Percentiles rank a stretch among this genome's conserved stretches.
Conservation (phyloP, 176 grass and related monocot species). For the Rhipidocladum racemiflorum region DNA sequence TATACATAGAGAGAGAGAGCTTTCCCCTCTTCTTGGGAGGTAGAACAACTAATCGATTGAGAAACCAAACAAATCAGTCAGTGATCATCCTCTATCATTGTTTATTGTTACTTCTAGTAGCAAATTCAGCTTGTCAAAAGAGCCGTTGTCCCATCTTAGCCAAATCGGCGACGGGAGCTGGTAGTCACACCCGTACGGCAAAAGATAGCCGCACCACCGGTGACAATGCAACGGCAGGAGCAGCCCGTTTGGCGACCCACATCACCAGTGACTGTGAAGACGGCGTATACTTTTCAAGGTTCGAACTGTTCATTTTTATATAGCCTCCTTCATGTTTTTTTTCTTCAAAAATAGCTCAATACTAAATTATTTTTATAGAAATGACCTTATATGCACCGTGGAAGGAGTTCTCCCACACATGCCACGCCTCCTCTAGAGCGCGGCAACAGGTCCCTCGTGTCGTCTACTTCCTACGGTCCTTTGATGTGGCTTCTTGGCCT, state of each 20-base stretch:
- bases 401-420: too few species aligned
- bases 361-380: too few species aligned
- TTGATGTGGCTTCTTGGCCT: too few species aligned
- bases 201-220: too few species aligned
- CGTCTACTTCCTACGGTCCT: too few species aligned
- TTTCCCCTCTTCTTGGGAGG: conserved; percentile 25
- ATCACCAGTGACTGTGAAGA: background rate
- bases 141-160: conserved; percentile 8
- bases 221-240: background rate
- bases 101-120: background rate
- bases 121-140: conserved; percentile 29
- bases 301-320: too few species aligned
- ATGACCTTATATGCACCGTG: too few species aligned
- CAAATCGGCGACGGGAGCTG: background rate
- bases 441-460: too few species aligned
- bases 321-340: too few species aligned
- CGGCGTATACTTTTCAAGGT: background rate
- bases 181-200: background rate
- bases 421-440: too few species aligned
- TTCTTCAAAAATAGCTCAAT: too few species aligned
- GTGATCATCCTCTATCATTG: background rate
- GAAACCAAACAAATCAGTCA: background rate
- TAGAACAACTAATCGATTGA: background rate
- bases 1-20: too few species aligned
- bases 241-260: background rate